These are phyloP conservation scores for Baorangia bicolor DNA, from an alignment of 768 basidiomycete genomes.

Conservation along the genomic window DNA sequence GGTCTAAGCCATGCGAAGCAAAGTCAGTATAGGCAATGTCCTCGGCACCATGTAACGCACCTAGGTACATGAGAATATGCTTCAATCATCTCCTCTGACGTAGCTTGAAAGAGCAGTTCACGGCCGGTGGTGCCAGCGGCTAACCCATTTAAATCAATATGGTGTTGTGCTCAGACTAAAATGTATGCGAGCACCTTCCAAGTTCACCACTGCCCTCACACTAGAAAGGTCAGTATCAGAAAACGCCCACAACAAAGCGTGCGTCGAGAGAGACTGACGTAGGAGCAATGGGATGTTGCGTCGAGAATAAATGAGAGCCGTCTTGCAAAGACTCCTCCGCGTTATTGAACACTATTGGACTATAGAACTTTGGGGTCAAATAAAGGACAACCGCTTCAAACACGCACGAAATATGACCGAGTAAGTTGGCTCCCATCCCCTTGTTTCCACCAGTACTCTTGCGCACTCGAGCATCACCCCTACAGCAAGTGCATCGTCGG, in stretches of 20 bases:
- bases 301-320: slow-evolving; percentile 90
- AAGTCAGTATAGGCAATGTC: background rate
- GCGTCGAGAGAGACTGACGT: slow-evolving; percentile 48
- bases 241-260: background rate
- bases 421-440: slow-evolving; percentile 69
- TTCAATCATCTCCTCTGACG: slow-evolving; percentile 90
- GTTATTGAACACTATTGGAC: slow-evolving; percentile 79
- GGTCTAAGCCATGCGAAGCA: slow-evolving; percentile 47
- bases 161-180: background rate
- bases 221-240: slow-evolving; percentile 36
- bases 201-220: slow-evolving; percentile 83
- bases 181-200: slow-evolving; percentile 60
- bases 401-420: slow-evolving; percentile 80
- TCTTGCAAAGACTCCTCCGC: slow-evolving; percentile 96
- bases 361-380: background rate
- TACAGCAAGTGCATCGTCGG: slow-evolving; percentile 85
- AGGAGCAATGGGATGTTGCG: slow-evolving; percentile 73
- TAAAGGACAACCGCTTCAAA: background rate
- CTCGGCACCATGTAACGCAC: slow-evolving; percentile 32
- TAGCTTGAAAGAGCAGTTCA: slow-evolving; percentile 94
- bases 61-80: slow-evolving; percentile 85
- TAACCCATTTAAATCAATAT: slow-evolving; percentile 25
- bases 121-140: slow-evolving; percentile 87
- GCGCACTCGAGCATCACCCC: slow-evolving; percentile 92
- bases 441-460: slow-evolving; percentile 66